Conservation (phyloP, 257 asterid genomes). For the Przewalskia tangutica region DNA sequence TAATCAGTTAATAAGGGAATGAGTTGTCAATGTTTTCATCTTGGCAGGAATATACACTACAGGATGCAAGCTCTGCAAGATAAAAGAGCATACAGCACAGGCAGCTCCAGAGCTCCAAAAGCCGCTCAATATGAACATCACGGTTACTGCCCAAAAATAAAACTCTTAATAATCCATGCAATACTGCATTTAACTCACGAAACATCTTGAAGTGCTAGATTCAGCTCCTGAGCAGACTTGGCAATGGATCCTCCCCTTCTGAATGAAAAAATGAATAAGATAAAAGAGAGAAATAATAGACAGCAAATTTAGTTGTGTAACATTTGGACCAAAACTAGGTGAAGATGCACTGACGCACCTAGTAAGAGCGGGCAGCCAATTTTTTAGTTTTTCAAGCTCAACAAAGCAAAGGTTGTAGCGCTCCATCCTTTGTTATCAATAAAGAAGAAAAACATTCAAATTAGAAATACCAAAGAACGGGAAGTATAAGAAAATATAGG, state of each 20-base stretch:
- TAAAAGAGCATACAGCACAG: neutral
- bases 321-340: conserved; percentile 1
- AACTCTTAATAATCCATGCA: neutral
- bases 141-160: neutral
- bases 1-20: conserved; percentile 3
- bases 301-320: neutral
- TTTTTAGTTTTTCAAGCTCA: conserved; percentile 88
- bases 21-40: conserved; percentile 10
- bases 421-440: conserved; percentile 51
- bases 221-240: conserved; percentile 82
- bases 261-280: conserved; percentile 6
- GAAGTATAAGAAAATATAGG: neutral
- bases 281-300: neutral
- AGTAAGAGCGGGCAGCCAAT: conserved; percentile 53
- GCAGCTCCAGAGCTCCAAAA: conserved; percentile 7
- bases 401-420: conserved; percentile 79
- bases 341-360: conserved; percentile 34
- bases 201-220: conserved; percentile 75
- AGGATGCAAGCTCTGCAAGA: conserved; percentile 1
- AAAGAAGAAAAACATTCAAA: neutral
- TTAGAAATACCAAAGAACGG: neutral
- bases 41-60: conserved; percentile 9
- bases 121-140: neutral
- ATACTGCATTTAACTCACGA: conserved; percentile 17
- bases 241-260: conserved; percentile 92